Evolutionary conservation across 768 basidiomycete genomes (phyloP), one percentile per base, ranked within the genome.

Genomic region (Lactifluus rugatus): DNA sequence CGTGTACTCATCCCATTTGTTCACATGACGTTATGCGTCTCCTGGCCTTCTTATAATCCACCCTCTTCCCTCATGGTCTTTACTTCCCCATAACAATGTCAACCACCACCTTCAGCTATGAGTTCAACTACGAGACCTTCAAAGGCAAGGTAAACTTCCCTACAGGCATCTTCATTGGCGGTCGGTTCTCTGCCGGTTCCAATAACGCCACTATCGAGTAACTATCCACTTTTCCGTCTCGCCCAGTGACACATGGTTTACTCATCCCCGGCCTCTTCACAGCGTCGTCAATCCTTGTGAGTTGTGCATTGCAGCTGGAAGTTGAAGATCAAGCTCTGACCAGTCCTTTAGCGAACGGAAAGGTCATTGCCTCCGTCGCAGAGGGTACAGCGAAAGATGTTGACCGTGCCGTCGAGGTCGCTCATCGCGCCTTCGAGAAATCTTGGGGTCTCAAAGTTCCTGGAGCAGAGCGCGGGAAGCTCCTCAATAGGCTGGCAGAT

Each of bases 121-220:
- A 74, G 21, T 85, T 84, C 63, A 70, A 84, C 48, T 78, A 78
- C 11, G 73, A 72, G 46, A 61, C 71, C 59, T 86, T 71, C 79
- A 85, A 80, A 69, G 83, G 82, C 19, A 73, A 74, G 48, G 73
- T 76, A n/a, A 73, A 73, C 9, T 72, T 87, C 60, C 72, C 74
- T 64, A 85, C 86, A 5, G 85, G 87, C 34, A 66, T 89, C 56
- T 90, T 83, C 74, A 87, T 92, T 67, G 75, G 81, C 65, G 83
- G 83, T 62, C 67, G 87, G 68, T 91, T 79, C 65, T 72, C 80
- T 16, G 80, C 82, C 34, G 81, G 83, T 21, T 74, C 75, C 21
- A 72, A 78, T 6, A 70, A 72, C 2, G 78, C 73, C 17, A 79
- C 78, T 17, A 84, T 90, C 66, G 83, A 87, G 87, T 88, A 65